Conservation (phyloP, 164 flowering plant species). For the Macadamia tetraphylla region DNA sequence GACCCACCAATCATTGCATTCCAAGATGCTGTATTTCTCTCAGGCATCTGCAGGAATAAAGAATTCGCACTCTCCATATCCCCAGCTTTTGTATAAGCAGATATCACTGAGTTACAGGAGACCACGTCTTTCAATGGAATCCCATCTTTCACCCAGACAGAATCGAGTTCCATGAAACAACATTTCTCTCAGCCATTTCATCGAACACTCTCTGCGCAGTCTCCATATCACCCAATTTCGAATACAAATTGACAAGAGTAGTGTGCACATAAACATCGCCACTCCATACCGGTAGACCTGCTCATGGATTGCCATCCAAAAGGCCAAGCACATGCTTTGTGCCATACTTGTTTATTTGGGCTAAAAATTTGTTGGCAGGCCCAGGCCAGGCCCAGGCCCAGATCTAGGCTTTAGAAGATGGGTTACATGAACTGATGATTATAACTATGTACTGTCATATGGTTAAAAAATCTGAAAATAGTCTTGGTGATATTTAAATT, state of each 20-base stretch:
- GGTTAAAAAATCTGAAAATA: no score
- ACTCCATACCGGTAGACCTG: conserved; percentile 28
- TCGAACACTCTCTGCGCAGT: conserved; percentile 10
- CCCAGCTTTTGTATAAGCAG: conserved; percentile 28
- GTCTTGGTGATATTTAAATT: no score
- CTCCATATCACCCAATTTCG: conserved; percentile 31
- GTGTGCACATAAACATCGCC: conserved; percentile 35
- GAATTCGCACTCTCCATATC: conserved; percentile 23
- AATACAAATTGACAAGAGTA: conserved; percentile 32
- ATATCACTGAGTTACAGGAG: conserved; percentile 42
- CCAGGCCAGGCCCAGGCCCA: no score
- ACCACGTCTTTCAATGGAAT: conserved; percentile 33
- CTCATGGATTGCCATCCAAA: conserved; percentile 21
- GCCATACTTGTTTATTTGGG: neutral
- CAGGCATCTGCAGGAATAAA: conserved; percentile 35
- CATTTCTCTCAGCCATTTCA: no score
- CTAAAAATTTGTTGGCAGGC: no score
- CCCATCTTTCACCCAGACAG: conserved; percentile 28
- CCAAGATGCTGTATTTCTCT: conserved; percentile 36
- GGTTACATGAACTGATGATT: no score
- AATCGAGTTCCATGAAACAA: conserved; percentile 46
- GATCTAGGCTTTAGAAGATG: no score
- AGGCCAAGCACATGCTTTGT: conserved; percentile 32
- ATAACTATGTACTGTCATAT: no score
- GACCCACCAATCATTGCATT: conserved; percentile 38